phyloP scores from a whole-genome alignment of 257 asterid genomes.

The Parsonsia alboflavescens region DNA sequence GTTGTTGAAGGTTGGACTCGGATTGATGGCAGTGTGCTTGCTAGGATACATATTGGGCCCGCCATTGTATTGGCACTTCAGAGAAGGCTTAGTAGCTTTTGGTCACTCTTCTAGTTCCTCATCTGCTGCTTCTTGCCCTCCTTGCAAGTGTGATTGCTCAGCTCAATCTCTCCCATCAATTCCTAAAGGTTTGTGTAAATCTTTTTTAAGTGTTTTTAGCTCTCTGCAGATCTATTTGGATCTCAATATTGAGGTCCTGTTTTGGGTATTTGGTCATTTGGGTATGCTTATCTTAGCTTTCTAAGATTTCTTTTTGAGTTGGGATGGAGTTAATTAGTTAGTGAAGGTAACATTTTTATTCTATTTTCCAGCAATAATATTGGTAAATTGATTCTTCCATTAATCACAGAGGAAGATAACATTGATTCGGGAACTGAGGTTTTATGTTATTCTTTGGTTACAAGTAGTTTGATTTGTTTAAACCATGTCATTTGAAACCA shows the following conservation, averaged over 20 bases:
- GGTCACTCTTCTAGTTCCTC: slow-evolving; percentile 39
- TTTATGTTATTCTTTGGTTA: neutral
- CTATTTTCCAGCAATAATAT: neutral
- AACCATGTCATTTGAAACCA: neutral
- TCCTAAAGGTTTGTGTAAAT: slow-evolving; percentile 44
- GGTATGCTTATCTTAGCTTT: neutral
- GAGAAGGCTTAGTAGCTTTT: slow-evolving; percentile 63
- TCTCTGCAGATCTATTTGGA: slow-evolving; percentile 20
- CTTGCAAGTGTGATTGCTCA: slow-evolving; percentile 78
- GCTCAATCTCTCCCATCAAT: slow-evolving; percentile 58
- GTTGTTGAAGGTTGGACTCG: slow-evolving; percentile 48
- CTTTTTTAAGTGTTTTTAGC: neutral
- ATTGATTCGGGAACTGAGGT: neutral
- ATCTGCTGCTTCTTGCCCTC: slow-evolving; percentile 49
- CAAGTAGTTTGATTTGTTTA: neutral
- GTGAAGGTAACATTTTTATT: neutral
- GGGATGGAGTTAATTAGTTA: neutral
- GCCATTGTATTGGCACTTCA: slow-evolving; percentile 82
- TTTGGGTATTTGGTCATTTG: neutral
- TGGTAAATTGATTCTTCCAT: neutral
- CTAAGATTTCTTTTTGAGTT: neutral
- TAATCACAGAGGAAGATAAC: neutral
- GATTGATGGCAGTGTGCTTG: slow-evolving; percentile 58
- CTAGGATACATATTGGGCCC: slow-evolving; percentile 76
- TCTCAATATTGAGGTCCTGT: slow-evolving; percentile 1